Percentiles rank a stretch among this genome's conserved stretches.
Evolutionary conservation across 441 rosid species (phyloP).

Genomic region (Mallotus japonicus): DNA sequence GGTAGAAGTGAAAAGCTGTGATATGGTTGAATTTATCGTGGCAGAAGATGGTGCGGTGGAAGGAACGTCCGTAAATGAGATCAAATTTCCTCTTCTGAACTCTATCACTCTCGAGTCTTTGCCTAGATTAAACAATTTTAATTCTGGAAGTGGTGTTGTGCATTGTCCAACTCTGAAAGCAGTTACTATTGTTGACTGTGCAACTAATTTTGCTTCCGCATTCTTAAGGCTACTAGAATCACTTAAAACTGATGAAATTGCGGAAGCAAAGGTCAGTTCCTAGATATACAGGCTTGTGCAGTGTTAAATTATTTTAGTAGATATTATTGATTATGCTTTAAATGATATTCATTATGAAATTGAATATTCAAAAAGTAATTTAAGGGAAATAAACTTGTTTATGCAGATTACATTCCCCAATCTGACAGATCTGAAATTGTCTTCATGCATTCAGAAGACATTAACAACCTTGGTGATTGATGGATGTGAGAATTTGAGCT

Average conservation of each 20-base stretch:
- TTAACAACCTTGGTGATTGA: neutral
- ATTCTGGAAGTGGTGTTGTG: constrained; percentile 6
- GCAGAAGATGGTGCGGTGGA: neutral
- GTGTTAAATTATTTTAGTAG: no score
- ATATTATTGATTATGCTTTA: no score
- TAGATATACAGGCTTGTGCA: no score
- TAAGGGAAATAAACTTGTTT: no score
- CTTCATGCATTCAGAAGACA: no score
- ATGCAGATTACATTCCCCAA: no score
- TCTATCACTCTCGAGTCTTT: neutral
- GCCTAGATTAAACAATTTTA: constrained; percentile 12
- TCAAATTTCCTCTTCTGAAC: constrained; percentile 9
- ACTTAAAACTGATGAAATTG: neutral
- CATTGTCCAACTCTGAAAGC: neutral
- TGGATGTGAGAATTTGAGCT: constrained; percentile 11
- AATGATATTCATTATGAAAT: no score
- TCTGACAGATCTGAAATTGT: no score
- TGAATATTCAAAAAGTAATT: no score
- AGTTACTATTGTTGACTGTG: neutral
- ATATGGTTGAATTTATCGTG: constrained; percentile 16
- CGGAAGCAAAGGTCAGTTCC: neutral
- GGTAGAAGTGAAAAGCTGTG: constrained; percentile 25
- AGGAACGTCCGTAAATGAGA: neutral
- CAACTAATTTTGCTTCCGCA: neutral
- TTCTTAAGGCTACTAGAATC: no score